phyloP scores from a whole-genome alignment of 2,329 filamentous ascomycete species.

The Diaporthe vaccinii region DNA sequence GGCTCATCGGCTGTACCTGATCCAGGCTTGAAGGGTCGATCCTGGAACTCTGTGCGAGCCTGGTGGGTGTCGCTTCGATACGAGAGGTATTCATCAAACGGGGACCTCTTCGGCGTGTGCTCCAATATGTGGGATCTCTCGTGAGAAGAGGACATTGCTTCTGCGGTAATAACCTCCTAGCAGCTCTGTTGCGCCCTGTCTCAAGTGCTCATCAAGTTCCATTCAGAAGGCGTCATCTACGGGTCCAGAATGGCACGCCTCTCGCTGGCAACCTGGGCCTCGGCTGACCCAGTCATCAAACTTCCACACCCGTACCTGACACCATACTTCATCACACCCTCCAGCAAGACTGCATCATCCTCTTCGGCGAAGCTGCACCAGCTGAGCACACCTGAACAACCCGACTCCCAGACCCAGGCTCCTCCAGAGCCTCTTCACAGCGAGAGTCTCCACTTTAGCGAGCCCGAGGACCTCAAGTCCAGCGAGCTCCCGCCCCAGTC shows the following conservation, averaged over 20 bases:
- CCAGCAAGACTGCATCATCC: slow-evolving; percentile 43
- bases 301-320: slow-evolving; percentile 51
- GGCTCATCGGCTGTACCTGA: slow-evolving; percentile 14
- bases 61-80: neutral
- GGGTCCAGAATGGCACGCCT: slow-evolving; percentile 39
- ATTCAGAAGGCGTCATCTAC: neutral
- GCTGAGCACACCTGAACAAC: slow-evolving; percentile 27
- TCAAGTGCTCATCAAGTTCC: neutral
- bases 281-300: slow-evolving; percentile 46
- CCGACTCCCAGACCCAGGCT: slow-evolving; percentile 32
- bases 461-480: slow-evolving; percentile 50
- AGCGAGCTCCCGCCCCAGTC: slow-evolving; percentile 55
- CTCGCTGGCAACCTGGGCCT: slow-evolving; percentile 45
- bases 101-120: neutral
- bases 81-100: slow-evolving; percentile 28
- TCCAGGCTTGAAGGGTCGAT: neutral
- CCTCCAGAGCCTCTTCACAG: slow-evolving; percentile 46
- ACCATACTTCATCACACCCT: slow-evolving; percentile 44
- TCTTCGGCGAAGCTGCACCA: slow-evolving; percentile 30
- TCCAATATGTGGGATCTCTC: neutral
- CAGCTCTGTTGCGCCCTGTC: neutral
- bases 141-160: neutral
- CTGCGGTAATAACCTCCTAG: neutral
- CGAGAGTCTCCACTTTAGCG: slow-evolving; percentile 48
- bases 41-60: neutral